Base-by-base conservation (phyloP, 768 basidiomycete genomes). In the Termitomyces sp. region DNA sequence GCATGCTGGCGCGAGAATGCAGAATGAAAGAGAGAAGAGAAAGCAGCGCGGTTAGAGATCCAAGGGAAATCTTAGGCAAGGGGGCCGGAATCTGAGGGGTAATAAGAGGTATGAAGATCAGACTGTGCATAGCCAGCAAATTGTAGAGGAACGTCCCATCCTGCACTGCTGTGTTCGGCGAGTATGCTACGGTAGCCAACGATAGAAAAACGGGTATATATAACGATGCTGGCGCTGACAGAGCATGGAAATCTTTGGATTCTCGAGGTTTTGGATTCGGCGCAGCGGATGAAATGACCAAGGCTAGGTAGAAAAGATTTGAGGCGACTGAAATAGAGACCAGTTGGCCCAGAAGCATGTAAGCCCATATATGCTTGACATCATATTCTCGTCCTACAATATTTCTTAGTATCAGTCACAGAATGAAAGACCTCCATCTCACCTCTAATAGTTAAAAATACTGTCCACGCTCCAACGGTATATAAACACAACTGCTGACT, bases 301-400 rank as follows among this genome's bases (percentile, higher is more conserved):
- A 55, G 10, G 83, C 79, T 6, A 82, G 67, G 62, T 81, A 81
- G 70, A 87, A 88, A 20, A 90, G 73, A 54, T 82, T 81, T 0
- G 81, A 79, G 8, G 85, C 83, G 37, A 88, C 82, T 12, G 82
- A 83, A 46, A 89, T 83, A 32, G 88, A 86, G 54, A 90, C 86
- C 22, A 88, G 62, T 68, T 89, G 86, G 5, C 86, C 88, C 9
- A 90, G 75, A 36, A 89, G 71, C 83, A 88, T 86, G 69, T 86
- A 88, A 2, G 81, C 84, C 83, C 83, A 86, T 0, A 80, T 49
- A 59, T 80, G 72, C 61, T 75, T 78, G 58, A 88, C 72, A 16
- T 69, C 55, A 43, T 73, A 63, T 22, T 71, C 67, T 39, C 71
- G 65, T 0, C 79, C 80, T 75, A 18, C 6, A 36, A 37, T 46